phyloP scores from a whole-genome alignment of 495 filamentous ascomycete species.

The Penicillium maclennaniae region DNA sequence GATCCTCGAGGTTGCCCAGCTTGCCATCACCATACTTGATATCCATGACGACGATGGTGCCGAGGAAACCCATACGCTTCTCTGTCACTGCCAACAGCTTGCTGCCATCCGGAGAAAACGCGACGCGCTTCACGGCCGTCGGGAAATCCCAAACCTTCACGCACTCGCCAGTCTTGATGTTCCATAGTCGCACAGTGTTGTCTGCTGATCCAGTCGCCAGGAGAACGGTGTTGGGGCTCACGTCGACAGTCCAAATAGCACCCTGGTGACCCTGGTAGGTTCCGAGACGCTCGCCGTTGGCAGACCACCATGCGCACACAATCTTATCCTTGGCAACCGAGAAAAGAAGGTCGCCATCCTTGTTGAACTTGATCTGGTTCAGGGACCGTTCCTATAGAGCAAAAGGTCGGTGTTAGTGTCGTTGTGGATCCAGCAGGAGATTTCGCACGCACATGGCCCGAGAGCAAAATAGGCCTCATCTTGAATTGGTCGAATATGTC shows the following conservation, averaged over 20 bases:
- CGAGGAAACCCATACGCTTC: conserved; percentile 92
- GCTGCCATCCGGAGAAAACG: conserved; percentile 90
- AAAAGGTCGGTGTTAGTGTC: conserved; percentile 22
- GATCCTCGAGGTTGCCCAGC: conserved; percentile 47
- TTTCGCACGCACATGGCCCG: conserved; percentile 71
- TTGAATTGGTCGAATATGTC: conserved; percentile 19
- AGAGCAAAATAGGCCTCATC: conserved; percentile 94
- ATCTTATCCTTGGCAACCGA: conserved; percentile 96
- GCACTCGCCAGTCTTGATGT: conserved; percentile 86
- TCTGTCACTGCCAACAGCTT: conserved; percentile 90
- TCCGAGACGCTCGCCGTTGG: conserved; percentile 91
- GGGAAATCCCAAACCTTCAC: conserved; percentile 97
- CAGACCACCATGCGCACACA: conserved; percentile 90
- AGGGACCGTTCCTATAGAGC: conserved; percentile 78
- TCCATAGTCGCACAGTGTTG: conserved; percentile 97
- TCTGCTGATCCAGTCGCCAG: conserved; percentile 95
- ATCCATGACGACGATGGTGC: conserved; percentile 87
- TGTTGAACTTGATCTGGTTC: conserved; percentile 96
- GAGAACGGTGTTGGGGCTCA: conserved; percentile 89
- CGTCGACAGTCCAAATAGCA: conserved; percentile 97
- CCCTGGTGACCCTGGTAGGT: conserved; percentile 96
- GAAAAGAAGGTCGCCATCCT: conserved; percentile 96
- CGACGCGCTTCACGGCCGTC: conserved; percentile 92
- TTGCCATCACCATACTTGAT: conserved; percentile 74
- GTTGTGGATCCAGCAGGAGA: conserved; percentile 18